Base-by-base conservation (phyloP, 2,329 filamentous ascomycete species). In the Fusarium brevicatenulatum region DNA sequence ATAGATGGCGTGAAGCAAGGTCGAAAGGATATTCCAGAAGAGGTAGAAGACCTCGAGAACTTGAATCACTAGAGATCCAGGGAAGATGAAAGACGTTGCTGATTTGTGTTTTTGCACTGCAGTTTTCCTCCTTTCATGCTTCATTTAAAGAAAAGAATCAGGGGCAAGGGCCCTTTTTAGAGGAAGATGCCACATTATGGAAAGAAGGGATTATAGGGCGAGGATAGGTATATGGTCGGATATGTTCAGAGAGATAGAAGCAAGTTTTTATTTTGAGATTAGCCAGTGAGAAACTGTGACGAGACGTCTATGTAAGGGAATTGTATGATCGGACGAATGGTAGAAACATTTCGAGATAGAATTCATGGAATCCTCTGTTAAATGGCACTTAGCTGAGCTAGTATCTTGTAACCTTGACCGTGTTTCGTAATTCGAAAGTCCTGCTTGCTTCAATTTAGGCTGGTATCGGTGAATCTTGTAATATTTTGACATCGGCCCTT, bases 1-100 rank as follows among this genome's bases (percentile, higher is more conserved):
- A 86, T 91, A 64, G 84, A 89, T 62, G 88, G 86, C 3, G 83
- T 89, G 34, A 90, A 88, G 74, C 83, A 83, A 61, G 40, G 32
- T 4, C 83, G 82, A 60, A 49, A 43, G 32, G 42, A 67, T 4
- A 59, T n/a, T 25, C 36, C 52, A 64, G 43, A 63, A 25, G 62
- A 57, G 30, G 44, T 59, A 39, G 52, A 65, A 32, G 36, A 28
- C 18, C 43, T 56, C 19, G 19, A 58, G 60, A 54, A 25, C 13
- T 49, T 61, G 58, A 21, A 55, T 7, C 39, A 42, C n/a, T 63
- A 63, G 52, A 47, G 23, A 16, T 34, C 11, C 21, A 44, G 39
- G 32, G 43, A 36, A 70, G 46, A 42, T n/a, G 28, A 15, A 32
- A 19, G n/a, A 50, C 7, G 36, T 28, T 46, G 44, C 68, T 68